phyloP scores from a whole-genome alignment of 768 basidiomycete genomes.

The Calocybe indica region DNA sequence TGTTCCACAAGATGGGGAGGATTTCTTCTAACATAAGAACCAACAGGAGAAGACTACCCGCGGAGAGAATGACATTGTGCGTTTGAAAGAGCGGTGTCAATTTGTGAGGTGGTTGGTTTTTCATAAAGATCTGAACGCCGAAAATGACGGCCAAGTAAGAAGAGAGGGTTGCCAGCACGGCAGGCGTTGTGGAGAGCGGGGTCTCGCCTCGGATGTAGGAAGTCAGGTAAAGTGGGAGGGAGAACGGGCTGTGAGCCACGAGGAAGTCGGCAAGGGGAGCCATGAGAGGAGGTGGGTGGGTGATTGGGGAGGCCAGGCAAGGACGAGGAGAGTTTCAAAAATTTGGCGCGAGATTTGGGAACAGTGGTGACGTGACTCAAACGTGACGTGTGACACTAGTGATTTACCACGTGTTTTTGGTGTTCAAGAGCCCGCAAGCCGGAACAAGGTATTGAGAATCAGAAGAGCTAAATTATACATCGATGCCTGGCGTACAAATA shows the following conservation, averaged over 20 bases:
- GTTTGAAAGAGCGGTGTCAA: constrained; percentile 81
- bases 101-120: constrained; percentile 61
- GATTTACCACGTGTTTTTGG: too few species aligned
- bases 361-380: too few species aligned
- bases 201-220: constrained; percentile 71
- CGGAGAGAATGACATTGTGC: constrained; percentile 86
- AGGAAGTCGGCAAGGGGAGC: constrained; percentile 70
- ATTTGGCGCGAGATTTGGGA: too few species aligned
- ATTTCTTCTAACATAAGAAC: constrained; percentile 92
- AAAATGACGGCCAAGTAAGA: constrained; percentile 90
- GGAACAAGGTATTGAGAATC: too few species aligned
- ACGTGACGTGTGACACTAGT: too few species aligned
- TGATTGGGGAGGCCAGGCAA: too few species aligned
- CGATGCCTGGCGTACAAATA: too few species aligned
- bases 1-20: constrained; percentile 65
- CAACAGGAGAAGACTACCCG: constrained; percentile 80
- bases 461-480: too few species aligned
- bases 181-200: constrained; percentile 76
- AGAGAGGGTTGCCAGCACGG: constrained; percentile 63
- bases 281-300: constrained; percentile 32
- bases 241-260: constrained; percentile 48
- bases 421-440: too few species aligned
- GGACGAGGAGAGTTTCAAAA: too few species aligned
- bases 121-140: constrained; percentile 80
- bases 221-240: constrained; percentile 50